Percentiles rank a stretch among this genome's conserved stretches.
These are phyloP conservation scores for Talaromyces sp. DNA, from an alignment of 2,329 filamentous ascomycete species.

Conservation along the genomic window DNA sequence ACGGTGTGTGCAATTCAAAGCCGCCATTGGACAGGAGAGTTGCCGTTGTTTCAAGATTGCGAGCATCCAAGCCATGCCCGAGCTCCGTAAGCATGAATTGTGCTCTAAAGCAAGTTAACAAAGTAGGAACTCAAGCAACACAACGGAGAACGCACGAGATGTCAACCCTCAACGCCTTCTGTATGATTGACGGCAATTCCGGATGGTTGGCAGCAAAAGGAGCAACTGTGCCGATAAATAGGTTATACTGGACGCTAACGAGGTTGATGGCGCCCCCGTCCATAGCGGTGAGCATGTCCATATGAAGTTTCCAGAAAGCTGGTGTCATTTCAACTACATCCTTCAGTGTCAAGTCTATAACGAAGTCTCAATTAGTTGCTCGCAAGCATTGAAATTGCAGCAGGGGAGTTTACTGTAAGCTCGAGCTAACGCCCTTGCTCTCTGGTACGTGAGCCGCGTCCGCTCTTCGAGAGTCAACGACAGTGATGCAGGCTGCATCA, in stretches of 20 bases:
- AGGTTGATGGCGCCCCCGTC: constrained; percentile 17
- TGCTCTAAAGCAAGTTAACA: neutral
- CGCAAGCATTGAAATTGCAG: neutral
- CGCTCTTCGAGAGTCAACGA: neutral
- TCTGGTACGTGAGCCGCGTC: constrained; percentile 1
- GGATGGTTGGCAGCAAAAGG: constrained; percentile 12
- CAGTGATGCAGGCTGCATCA: constrained; percentile 3
- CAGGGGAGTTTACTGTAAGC: neutral
- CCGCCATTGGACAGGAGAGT: constrained; percentile 16
- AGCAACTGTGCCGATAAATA: constrained; percentile 20
- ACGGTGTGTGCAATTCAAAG: constrained; percentile 8
- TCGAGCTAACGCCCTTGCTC: constrained; percentile 1
- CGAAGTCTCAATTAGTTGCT: neutral
- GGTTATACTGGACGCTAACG: constrained; percentile 20
- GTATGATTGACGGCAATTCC: neutral
- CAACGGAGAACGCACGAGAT: neutral
- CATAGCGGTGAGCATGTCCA: constrained; percentile 13
- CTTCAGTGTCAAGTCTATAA: neutral
- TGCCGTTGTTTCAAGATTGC: constrained; percentile 21
- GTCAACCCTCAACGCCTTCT: neutral
- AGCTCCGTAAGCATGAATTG: constrained; percentile 23
- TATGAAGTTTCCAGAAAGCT: constrained; percentile 21
- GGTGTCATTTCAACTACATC: constrained; percentile 23
- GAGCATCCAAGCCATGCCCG: constrained; percentile 21
- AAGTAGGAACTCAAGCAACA: neutral